Conservation (phyloP, 768 basidiomycete genomes). For the Cubamyces sp. region DNA sequence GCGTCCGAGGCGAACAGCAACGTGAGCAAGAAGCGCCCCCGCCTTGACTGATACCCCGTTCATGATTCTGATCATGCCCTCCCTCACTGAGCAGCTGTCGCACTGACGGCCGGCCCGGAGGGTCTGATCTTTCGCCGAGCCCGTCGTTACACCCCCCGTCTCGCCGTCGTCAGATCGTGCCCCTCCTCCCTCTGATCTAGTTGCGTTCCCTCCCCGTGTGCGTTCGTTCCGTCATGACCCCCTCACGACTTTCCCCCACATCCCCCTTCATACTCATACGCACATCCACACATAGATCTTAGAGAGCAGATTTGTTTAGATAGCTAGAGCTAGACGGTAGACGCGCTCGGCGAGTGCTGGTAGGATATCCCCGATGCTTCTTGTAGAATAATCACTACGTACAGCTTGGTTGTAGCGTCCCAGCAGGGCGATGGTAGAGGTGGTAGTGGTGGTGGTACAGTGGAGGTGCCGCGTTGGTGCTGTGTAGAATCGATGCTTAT, state of each 20-base stretch:
- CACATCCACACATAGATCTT: constrained; percentile 18
- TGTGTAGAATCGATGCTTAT: background rate
- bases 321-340: constrained; percentile 19
- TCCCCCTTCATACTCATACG: too few species aligned
- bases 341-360: constrained; percentile 16
- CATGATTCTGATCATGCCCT: constrained; percentile 26
- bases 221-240: constrained; percentile 1
- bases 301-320: constrained; percentile 18
- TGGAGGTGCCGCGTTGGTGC: constrained; percentile 11
- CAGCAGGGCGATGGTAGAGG: background rate
- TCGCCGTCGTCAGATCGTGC: constrained; percentile 24
- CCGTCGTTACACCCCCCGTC: constrained; percentile 10
- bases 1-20: constrained; percentile 42
- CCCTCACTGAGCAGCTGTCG: constrained; percentile 25
- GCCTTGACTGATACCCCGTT: constrained; percentile 46
- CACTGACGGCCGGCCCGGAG: constrained; percentile 24
- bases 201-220: constrained; percentile 15
- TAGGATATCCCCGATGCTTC: constrained; percentile 18
- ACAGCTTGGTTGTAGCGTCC: constrained; percentile 9
- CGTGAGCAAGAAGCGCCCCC: constrained; percentile 59
- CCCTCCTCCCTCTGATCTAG: constrained; percentile 26
- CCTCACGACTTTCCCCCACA: constrained; percentile 4
- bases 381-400: constrained; percentile 19
- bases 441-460: background rate
- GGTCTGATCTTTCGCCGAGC: constrained; percentile 26